Evolutionary conservation across 768 basidiomycete genomes (phyloP).

Genomic region (Naganishia onofrii): DNA sequence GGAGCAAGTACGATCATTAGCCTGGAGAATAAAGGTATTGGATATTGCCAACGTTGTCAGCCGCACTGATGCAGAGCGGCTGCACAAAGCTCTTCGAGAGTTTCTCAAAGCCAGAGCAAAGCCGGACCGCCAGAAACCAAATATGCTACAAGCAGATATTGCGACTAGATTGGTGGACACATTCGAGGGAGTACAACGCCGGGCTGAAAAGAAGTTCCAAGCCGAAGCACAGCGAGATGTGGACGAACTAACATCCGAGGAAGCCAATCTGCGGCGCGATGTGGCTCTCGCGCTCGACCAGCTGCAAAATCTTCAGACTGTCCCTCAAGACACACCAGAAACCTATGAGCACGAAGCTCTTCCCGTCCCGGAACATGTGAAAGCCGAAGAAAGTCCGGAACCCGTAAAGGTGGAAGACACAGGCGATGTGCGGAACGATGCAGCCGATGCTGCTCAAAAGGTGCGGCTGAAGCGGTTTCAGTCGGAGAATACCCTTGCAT

Average conservation of each 20-base stretch:
- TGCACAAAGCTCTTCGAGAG: neutral
- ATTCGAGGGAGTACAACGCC: neutral
- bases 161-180: neutral
- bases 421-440: neutral
- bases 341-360: neutral
- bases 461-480: neutral
- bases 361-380: neutral
- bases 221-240: neutral
- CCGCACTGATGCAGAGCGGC: neutral
- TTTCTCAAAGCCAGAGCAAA: neutral
- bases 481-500: neutral
- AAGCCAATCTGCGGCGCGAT: neutral
- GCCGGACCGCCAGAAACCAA: too few species aligned
- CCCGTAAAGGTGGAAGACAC: neutral
- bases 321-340: neutral
- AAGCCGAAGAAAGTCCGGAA: neutral
- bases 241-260: neutral
- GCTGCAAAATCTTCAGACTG: neutral
- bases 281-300: constrained; percentile 2
- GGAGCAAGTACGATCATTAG: neutral
- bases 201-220: neutral
- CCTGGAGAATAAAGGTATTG: constrained; percentile 9
- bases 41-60: constrained; percentile 11
- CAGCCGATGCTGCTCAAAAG: neutral
- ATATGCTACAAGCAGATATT: neutral